phyloP scores from a whole-genome alignment of 1,139 yeast species.

The Arxiozyma heterogenica region DNA sequence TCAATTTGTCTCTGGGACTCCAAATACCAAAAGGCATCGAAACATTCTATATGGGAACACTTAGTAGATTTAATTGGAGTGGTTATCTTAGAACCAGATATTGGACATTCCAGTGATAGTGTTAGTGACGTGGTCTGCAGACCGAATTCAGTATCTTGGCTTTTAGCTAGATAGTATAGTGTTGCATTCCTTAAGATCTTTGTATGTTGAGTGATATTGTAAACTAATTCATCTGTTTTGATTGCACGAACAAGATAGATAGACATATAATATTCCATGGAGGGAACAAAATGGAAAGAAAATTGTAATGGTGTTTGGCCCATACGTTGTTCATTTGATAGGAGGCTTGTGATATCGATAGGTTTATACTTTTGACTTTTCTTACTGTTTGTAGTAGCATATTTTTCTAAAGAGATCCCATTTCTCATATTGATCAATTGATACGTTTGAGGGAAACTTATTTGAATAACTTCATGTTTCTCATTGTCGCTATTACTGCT shows the following conservation, averaged over 20 bases:
- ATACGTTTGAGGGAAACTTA: background rate
- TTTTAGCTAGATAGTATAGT: slow-evolving; percentile 34
- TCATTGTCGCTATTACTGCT: background rate
- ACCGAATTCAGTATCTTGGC: slow-evolving; percentile 14
- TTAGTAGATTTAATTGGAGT: slow-evolving; percentile 50
- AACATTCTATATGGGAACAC: slow-evolving; percentile 65
- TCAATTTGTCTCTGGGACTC: slow-evolving; percentile 54
- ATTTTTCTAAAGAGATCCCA: background rate
- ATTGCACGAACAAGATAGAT: background rate
- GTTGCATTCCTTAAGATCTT: slow-evolving; percentile 44
- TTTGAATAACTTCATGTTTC: background rate
- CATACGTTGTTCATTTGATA: background rate
- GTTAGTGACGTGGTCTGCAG: slow-evolving; percentile 38
- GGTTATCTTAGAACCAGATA: slow-evolving; percentile 51
- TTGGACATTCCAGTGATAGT: slow-evolving; percentile 54
- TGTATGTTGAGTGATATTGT: slow-evolving; percentile 26
- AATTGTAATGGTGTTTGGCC: background rate
- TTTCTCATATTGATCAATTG: slow-evolving; percentile 1
- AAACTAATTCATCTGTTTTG: slow-evolving; percentile 10
- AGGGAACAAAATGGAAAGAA: slow-evolving; percentile 1
- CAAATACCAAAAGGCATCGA: slow-evolving; percentile 54
- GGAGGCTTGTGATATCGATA: background rate
- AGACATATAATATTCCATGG: background rate
- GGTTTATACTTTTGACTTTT: background rate
- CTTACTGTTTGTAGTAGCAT: background rate